A percentile compares a stretch with the other conserved stretches of the same genome.
phyloP scores from a whole-genome alignment of 371 early-diverging fungal species.

The Rhizoclosmatium hyalinum region DNA sequence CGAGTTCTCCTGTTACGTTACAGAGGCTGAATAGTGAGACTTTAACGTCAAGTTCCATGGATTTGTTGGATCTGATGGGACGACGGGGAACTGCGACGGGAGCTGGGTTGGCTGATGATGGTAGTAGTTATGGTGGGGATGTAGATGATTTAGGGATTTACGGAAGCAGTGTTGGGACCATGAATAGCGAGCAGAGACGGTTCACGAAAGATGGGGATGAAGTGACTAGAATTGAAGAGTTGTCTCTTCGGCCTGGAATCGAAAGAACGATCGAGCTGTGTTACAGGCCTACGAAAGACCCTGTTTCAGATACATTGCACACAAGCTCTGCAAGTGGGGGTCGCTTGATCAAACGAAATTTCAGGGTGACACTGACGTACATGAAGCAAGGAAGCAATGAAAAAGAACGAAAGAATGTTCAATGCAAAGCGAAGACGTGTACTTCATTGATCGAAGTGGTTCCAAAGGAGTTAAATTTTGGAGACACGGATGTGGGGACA shows the following conservation, averaged over 20 bases:
- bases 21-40: constrained; percentile 28
- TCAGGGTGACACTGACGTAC: constrained; percentile 81
- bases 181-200: constrained; percentile 24
- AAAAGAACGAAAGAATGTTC: constrained; percentile 83
- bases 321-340: constrained; percentile 61
- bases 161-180: constrained; percentile 25
- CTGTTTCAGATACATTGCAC: constrained; percentile 42
- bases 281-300: constrained; percentile 75
- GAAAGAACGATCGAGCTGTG: constrained; percentile 84
- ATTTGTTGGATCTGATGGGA: constrained; percentile 11
- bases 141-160: constrained; percentile 8
- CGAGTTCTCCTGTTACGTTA: constrained; percentile 30
- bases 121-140: constrained; percentile 8
- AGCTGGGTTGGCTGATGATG: neutral
- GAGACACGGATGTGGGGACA: constrained; percentile 93
- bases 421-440: constrained; percentile 90
- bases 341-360: constrained; percentile 73
- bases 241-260: constrained; percentile 83
- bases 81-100: neutral
- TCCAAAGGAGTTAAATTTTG: constrained; percentile 88
- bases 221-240: constrained; percentile 82
- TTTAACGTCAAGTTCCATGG: constrained; percentile 18
- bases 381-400: constrained; percentile 45
- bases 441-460: constrained; percentile 90
- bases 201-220: constrained; percentile 47